These are phyloP conservation scores for Kodamaea alishanica DNA, from an alignment of 1,139 yeast species.

Conservation along the genomic window DNA sequence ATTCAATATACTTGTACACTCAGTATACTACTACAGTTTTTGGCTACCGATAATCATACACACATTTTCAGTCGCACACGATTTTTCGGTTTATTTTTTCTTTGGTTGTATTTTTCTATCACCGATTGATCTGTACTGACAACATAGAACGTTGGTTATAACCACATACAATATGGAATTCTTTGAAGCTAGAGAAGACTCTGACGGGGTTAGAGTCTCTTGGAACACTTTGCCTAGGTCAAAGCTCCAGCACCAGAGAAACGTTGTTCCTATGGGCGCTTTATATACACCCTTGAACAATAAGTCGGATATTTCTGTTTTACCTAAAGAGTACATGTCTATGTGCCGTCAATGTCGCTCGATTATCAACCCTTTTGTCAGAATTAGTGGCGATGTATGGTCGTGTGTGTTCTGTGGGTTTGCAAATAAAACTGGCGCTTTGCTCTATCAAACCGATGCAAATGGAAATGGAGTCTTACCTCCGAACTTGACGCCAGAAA, in stretches of 20 bases:
- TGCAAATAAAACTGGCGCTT: constrained; percentile 41
- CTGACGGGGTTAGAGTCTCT: constrained; percentile 83
- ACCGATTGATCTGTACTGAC: background rate
- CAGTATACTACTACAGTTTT: too few relatives aligned
- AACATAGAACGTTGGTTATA: too few relatives aligned
- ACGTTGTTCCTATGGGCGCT: constrained; percentile 61
- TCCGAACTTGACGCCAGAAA: constrained; percentile 34
- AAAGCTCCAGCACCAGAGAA: constrained; percentile 53
- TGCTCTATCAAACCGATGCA: constrained; percentile 6
- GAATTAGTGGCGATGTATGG: constrained; percentile 48
- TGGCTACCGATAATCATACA: too few relatives aligned
- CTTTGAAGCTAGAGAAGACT: constrained; percentile 83
- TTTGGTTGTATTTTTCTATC: background rate
- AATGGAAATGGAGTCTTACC: constrained; percentile 23
- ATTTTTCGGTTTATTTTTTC: background rate
- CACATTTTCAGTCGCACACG: background rate
- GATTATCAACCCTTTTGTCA: constrained; percentile 55
- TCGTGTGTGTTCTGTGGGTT: constrained; percentile 59
- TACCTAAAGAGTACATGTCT: constrained; percentile 26
- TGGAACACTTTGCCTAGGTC: constrained; percentile 81
- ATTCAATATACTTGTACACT: too few relatives aligned
- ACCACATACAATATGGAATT: constrained; percentile 32
- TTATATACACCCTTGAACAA: constrained; percentile 64
- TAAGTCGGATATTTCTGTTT: constrained; percentile 39
- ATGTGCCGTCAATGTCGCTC: constrained; percentile 60